phyloP scores from a whole-genome alignment of 169 alveolate species.

The Plasmodium vivax region DNA sequence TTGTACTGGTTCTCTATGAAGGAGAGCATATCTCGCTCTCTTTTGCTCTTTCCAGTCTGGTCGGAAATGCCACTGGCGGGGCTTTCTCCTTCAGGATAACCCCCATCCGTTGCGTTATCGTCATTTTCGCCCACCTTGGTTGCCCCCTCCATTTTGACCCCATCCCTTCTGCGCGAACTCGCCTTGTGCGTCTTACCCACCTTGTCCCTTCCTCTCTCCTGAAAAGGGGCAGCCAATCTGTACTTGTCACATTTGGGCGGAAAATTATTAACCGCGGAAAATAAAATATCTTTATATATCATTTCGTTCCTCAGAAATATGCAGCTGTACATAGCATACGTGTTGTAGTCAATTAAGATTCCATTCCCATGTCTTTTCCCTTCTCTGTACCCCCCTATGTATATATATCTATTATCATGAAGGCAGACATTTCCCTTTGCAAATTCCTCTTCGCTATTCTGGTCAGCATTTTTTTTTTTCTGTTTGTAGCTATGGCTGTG shows the following conservation, averaged over 20 bases:
- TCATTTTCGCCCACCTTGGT: neutral
- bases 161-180: neutral
- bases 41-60: neutral
- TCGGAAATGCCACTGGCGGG: neutral
- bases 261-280: constrained; percentile 18
- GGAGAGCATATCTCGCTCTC: neutral
- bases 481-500: constrained; percentile 67
- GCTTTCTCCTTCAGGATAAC: neutral
- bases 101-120: neutral
- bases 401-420: constrained; percentile 67
- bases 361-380: constrained; percentile 80
- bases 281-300: constrained; percentile 53
- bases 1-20: constrained; percentile 27
- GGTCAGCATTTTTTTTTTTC: neutral
- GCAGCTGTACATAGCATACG: constrained; percentile 74
- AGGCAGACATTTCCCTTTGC: constrained; percentile 62
- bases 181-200: neutral
- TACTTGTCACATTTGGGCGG: neutral
- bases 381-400: constrained; percentile 71
- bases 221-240: neutral
- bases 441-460: constrained; percentile 72
- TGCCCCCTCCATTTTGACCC: neutral
- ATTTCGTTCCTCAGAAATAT: constrained; percentile 62
- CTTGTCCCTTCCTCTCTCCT: neutral
- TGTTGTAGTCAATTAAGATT: constrained; percentile 78